Evolutionary conservation across 331 rosid genomes (phyloP).

Genomic region (Dryas integrifolia): DNA sequence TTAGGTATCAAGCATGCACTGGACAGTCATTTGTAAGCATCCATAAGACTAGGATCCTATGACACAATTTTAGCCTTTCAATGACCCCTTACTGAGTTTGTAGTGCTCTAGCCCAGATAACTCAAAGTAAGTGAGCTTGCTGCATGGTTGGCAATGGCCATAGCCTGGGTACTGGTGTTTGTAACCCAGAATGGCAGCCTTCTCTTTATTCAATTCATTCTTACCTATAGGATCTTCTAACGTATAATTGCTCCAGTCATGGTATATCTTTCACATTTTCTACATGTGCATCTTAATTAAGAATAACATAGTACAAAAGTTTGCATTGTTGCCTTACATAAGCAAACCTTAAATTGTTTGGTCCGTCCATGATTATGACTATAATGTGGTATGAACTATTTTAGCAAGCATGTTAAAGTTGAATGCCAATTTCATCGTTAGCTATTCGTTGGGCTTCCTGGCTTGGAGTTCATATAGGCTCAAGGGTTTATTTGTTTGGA

Average conservation of each 20-base stretch:
- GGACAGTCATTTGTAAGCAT: neutral
- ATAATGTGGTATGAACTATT: neutral
- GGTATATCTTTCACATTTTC: neutral
- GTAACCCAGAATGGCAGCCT: neutral
- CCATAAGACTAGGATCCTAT: neutral
- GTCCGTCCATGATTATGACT: neutral
- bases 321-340: neutral
- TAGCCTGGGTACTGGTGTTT: conserved; percentile 5
- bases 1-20: neutral
- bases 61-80: neutral
- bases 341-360: neutral
- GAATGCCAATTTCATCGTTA: neutral
- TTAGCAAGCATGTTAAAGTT: neutral
- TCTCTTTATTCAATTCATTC: neutral
- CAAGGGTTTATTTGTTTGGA: conserved; percentile 4
- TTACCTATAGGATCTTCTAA: conserved; percentile 1
- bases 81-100: neutral
- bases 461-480: neutral
- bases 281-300: neutral
- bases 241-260: neutral
- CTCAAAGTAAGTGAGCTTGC: neutral
- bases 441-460: neutral
- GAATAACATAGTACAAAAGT: neutral
- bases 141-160: neutral
- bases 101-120: neutral